Evolutionary conservation across 306 rosid genomes (phyloP), one percentile per base, ranked within the genome.

Genomic region (Vigna reflexopilosa): DNA sequence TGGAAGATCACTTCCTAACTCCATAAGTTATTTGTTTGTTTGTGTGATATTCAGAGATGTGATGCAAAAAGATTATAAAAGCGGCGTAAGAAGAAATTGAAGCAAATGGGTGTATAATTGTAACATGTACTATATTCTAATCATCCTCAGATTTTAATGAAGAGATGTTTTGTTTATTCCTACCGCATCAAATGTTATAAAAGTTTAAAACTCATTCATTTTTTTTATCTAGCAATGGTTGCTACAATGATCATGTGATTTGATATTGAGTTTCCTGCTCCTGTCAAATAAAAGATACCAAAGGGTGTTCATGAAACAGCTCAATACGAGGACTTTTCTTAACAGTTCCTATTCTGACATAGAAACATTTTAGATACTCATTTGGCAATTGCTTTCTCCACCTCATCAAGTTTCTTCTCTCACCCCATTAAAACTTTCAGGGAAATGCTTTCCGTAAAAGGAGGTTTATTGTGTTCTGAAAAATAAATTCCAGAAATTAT

Each of bases 1-100:
- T 90, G 96, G 97, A 94, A 92, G 95, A 92, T 94, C 98, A 82
- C 91, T 86, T 66, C 70, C 81, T 75, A 30, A 64, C 86, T 85
- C 85, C 87, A 61, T 72, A 88, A 88, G 97, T 89, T 84, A 71
- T 87, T 91, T 83, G 80, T 89, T 87, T 83, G 85, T 83, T 80
- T 83, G 91, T 80, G 90, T 81, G 90, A 84, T 83, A 86, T 50
- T 84, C 74, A 81, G 75, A 74, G 72, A 75, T 80, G 76, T n/a
- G 67, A 83, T 63, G 70, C 62, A 51, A 44, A 72, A 73, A 70
- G 59, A 80, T 56, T 76, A 75, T 75, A 44, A 74, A 75, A 72
- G 14, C 78, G 81, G 72, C 47, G 63, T 15, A 30, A 64, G 78
- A 54, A 73, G 68, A 77, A 47, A 61, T 34, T 6, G 48, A 59